Conservation (phyloP, 768 basidiomycete genomes). For the Trametes elegans region DNA sequence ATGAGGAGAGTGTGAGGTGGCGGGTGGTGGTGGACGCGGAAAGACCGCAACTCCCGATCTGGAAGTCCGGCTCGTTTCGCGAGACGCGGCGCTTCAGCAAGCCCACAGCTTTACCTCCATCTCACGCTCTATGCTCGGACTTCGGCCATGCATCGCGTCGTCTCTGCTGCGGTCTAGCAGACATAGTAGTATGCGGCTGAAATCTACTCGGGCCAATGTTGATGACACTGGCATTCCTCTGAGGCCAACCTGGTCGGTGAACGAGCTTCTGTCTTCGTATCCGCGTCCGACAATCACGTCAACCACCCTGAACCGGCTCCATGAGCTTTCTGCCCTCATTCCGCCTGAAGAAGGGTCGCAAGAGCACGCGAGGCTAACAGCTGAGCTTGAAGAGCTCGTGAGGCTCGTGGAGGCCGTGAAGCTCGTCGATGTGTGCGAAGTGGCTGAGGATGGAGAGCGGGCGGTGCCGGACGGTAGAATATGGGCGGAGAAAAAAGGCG, state of each 20-base stretch:
- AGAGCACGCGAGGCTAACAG: conserved; percentile 49
- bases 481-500: conserved; percentile 40
- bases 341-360: conserved; percentile 60
- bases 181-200: neutral
- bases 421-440: conserved; percentile 43
- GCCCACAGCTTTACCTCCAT: neutral
- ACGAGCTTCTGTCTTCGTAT: conserved; percentile 74
- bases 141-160: neutral
- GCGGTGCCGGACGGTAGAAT: conserved; percentile 40
- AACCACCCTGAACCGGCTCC: conserved; percentile 57
- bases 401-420: conserved; percentile 81
- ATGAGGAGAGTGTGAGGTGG: neutral
- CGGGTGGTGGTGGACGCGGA: conserved; percentile 9
- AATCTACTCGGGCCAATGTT: conserved; percentile 23
- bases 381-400: conserved; percentile 68
- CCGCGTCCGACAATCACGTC: conserved; percentile 61
- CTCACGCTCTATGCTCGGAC: conserved; percentile 11
- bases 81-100: neutral
- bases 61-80: conserved; percentile 1
- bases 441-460: conserved; percentile 7
- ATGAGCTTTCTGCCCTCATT: conserved; percentile 69
- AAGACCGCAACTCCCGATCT: conserved; percentile 6
- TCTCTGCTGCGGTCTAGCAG: conserved; percentile 5
- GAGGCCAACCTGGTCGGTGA: conserved; percentile 77
- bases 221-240: conserved; percentile 66